Percentiles rank a stretch among this genome's conserved stretches.
phyloP scores from a whole-genome alignment of 2,329 filamentous ascomycete species.

The Claviceps monticola region DNA sequence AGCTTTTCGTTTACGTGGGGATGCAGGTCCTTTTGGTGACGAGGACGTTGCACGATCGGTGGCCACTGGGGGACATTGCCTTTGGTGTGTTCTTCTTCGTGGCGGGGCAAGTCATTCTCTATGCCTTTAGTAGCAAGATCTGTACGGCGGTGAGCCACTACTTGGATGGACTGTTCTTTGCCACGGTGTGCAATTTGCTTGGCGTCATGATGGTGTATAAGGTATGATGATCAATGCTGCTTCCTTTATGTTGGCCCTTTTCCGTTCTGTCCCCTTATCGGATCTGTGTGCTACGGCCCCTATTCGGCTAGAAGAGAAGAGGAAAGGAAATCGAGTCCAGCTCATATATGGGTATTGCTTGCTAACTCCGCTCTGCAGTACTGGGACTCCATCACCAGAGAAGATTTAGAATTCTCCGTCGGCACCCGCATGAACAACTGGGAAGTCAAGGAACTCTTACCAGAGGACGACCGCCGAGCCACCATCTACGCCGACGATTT shows the following conservation, averaged over 20 bases:
- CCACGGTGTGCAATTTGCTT: conserved; percentile 83
- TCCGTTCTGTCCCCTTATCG: not conserved
- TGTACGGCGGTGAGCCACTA: conserved; percentile 82
- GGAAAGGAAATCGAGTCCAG: not conserved
- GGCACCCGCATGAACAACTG: conserved; percentile 92
- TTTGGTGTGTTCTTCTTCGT: conserved; percentile 90
- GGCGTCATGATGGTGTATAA: conserved; percentile 99
- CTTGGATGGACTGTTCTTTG: conserved; percentile 86
- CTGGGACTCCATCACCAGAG: conserved; percentile 97
- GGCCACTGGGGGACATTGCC: conserved; percentile 82
- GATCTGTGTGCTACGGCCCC: not conserved
- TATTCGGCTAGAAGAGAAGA: not conserved
- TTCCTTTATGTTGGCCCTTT: not conserved
- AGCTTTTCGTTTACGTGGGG: conserved; percentile 69
- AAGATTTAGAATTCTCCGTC: conserved; percentile 96
- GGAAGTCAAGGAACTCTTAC: conserved; percentile 87
- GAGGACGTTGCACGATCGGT: conserved; percentile 84
- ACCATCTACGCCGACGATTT: conserved; percentile 61
- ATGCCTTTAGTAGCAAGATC: conserved; percentile 75
- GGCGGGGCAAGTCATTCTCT: conserved; percentile 81
- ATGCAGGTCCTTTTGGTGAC: conserved; percentile 82
- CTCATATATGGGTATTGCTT: not conserved
- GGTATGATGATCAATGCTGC: conserved; percentile 29
- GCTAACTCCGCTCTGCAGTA: conserved; percentile 43
- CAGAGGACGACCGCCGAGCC: conserved; percentile 63